Conservation (phyloP, 2,329 filamentous ascomycete species). For the Microsporum ferrugineum region DNA sequence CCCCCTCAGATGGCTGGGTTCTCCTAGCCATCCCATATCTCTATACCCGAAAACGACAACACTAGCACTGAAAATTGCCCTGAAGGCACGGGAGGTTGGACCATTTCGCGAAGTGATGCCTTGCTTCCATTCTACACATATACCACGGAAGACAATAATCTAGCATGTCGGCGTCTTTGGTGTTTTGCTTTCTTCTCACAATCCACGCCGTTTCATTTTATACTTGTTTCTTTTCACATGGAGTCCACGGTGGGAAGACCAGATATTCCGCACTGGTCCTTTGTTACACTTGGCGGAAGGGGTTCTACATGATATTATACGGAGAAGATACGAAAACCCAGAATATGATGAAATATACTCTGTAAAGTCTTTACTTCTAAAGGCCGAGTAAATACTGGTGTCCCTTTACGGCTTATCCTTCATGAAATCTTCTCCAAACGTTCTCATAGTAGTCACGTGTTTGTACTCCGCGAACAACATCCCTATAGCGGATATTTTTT, state of each 20-base stretch:
- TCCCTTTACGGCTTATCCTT: background rate
- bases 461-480: background rate
- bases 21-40: background rate
- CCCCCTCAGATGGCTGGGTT: background rate
- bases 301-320: background rate
- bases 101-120: background rate
- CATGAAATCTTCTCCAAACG: background rate
- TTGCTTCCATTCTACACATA: background rate
- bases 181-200: slow-evolving; percentile 1
- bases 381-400: background rate
- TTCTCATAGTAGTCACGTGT: background rate
- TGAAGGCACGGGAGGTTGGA: background rate
- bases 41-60: background rate
- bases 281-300: background rate
- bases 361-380: background rate
- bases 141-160: background rate
- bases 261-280: background rate
- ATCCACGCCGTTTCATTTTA: background rate
- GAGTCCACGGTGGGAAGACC: slow-evolving; percentile 2
- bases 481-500: background rate
- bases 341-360: background rate
- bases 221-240: background rate
- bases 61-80: background rate
- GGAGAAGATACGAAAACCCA: background rate
- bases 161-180: slow-evolving; percentile 2